Conservation (phyloP, 768 basidiomycete species). For the Amyloporia xantha region DNA sequence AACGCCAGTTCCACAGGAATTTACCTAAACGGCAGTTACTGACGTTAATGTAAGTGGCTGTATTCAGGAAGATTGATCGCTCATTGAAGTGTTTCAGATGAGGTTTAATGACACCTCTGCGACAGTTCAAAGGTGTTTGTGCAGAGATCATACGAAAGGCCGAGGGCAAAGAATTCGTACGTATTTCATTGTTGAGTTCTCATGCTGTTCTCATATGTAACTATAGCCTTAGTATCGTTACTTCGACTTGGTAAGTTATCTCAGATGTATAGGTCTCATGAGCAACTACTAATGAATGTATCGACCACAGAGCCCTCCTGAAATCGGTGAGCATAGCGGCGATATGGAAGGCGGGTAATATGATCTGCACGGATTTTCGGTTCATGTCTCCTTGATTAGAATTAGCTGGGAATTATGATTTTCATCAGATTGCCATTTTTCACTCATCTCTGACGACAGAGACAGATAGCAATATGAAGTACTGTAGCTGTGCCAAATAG, state of each 20-base stretch:
- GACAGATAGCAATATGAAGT: too few species aligned
- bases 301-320: constrained; percentile 55
- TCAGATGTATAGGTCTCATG: neutral
- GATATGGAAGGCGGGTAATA: constrained; percentile 87
- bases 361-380: too few species aligned
- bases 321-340: constrained; percentile 92
- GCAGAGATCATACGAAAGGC: constrained; percentile 82
- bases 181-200: constrained; percentile 21
- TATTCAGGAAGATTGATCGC: neutral
- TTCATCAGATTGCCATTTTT: too few species aligned
- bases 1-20: constrained; percentile 85
- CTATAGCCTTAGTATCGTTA: constrained; percentile 90
- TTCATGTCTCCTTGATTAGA: too few species aligned
- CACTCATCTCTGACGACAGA: too few species aligned
- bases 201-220: neutral
- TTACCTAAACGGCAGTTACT: constrained; percentile 84
- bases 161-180: constrained; percentile 94
- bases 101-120: constrained; percentile 94
- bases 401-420: too few species aligned
- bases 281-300: too few species aligned
- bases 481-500: too few species aligned
- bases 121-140: constrained; percentile 92
- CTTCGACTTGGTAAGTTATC: constrained; percentile 76
- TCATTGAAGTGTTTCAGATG: constrained; percentile 49
- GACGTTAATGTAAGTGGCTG: constrained; percentile 63